phyloP scores from a whole-genome alignment of 257 asterid genomes.

The Jasminum sambac region DNA sequence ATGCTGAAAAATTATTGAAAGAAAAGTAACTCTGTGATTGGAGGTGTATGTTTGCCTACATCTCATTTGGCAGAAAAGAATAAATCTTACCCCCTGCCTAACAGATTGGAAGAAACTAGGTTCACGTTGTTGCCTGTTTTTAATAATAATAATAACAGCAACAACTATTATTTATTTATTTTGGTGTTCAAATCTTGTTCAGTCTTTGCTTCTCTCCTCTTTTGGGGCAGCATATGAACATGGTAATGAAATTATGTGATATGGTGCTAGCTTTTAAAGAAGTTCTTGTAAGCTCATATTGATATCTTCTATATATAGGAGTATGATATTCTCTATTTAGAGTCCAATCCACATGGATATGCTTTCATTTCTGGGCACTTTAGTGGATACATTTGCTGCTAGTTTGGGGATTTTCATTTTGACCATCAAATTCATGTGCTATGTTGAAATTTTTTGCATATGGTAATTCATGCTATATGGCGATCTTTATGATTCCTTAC shows the following conservation, averaged over 20 bases:
- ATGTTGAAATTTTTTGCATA: background rate
- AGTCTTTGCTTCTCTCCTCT: background rate
- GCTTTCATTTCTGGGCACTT: background rate
- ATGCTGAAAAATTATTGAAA: background rate
- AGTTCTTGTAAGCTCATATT: background rate
- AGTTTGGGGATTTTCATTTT: background rate
- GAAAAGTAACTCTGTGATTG: background rate
- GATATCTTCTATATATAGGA: background rate
- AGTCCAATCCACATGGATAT: slow-evolving; percentile 1
- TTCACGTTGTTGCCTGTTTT: no score
- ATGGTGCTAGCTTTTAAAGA: background rate
- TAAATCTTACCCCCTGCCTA: slow-evolving; percentile 1
- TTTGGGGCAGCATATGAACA: background rate
- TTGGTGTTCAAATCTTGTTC: background rate
- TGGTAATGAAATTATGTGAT: slow-evolving; percentile 7
- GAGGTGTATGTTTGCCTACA: slow-evolving; percentile 9
- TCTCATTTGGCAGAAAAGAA: slow-evolving; percentile 6
- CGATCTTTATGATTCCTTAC: no score
- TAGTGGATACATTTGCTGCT: background rate
- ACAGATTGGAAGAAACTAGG: background rate
- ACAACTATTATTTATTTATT: background rate
- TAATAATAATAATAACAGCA: no score
- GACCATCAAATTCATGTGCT: background rate
- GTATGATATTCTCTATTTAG: background rate
- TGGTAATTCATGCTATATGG: background rate